Conservation (phyloP, 768 basidiomycete species). For the Leccinellum luteum region DNA sequence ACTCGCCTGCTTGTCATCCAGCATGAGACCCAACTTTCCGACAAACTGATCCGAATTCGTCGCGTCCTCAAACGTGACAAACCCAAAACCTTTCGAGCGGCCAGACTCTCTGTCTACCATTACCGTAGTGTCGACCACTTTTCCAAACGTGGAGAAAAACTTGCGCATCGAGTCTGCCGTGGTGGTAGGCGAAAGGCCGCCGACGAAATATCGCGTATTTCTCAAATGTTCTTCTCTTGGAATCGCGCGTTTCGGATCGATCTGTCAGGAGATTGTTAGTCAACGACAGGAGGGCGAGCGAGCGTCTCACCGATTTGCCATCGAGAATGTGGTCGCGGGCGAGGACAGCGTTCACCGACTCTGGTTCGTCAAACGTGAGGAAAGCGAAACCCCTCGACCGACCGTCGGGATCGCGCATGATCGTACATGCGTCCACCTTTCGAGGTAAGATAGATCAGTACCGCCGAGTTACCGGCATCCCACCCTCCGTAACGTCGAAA, state of each 20-base stretch:
- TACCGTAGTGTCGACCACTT: conserved; percentile 79
- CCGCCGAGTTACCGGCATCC: background rate
- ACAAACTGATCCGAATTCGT: conserved; percentile 63
- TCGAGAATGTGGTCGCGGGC: conserved; percentile 68
- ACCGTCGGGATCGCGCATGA: conserved; percentile 77
- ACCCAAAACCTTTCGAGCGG: conserved; percentile 81
- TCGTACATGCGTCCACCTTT: conserved; percentile 77
- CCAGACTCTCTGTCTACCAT: conserved; percentile 81
- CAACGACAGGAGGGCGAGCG: background rate
- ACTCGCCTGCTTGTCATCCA: conserved; percentile 76
- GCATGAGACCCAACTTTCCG: conserved; percentile 59
- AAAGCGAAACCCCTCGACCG: conserved; percentile 85
- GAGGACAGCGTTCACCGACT: conserved; percentile 63
- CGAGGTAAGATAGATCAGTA: conserved; percentile 13
- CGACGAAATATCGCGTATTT: conserved; percentile 80
- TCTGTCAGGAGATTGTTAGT: conserved; percentile 42
- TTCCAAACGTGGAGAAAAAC: conserved; percentile 73
- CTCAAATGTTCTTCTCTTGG: conserved; percentile 76
- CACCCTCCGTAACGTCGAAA: conserved; percentile 5
- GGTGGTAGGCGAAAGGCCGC: conserved; percentile 65
- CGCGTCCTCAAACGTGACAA: conserved; percentile 76
- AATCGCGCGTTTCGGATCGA: conserved; percentile 86
- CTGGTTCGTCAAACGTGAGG: conserved; percentile 72
- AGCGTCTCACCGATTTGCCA: conserved; percentile 64
- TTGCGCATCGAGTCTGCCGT: conserved; percentile 68